A percentile compares a stretch with the other conserved stretches of the same genome.
Evolutionary conservation across 345 rosid species (phyloP).

Genomic region (Orychophragmus violaceus): DNA sequence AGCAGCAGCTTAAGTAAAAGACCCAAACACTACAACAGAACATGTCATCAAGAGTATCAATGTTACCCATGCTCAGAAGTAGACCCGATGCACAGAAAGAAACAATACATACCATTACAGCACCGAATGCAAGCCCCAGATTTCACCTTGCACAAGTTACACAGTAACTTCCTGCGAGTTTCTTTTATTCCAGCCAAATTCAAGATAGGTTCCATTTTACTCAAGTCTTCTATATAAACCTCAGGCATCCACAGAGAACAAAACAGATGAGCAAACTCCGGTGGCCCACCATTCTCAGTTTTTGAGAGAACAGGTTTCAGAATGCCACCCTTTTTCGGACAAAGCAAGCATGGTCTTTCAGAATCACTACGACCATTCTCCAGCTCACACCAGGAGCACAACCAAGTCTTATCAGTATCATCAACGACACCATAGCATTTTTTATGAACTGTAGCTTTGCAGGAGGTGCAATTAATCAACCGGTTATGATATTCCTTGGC

Average conservation of each 20-base stretch:
- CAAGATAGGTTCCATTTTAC: conserved; percentile 72
- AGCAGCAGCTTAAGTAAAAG: conserved; percentile 5
- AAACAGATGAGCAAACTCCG: conserved; percentile 79
- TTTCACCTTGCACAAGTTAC: conserved; percentile 89
- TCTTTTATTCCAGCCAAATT: conserved; percentile 59
- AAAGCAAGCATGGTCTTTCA: conserved; percentile 60
- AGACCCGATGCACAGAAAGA: conserved; percentile 21
- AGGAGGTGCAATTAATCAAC: conserved; percentile 64
- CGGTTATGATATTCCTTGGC: conserved; percentile 32
- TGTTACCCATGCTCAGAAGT: conserved; percentile 15
- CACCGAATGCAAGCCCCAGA: conserved; percentile 83
- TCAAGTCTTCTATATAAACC: conserved; percentile 58
- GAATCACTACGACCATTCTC: conserved; percentile 33
- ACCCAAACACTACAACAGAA: too few relatives aligned
- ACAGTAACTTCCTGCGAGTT: conserved; percentile 56
- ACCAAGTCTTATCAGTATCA: conserved; percentile 50
- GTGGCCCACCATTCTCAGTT: conserved; percentile 27
- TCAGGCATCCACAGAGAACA: conserved; percentile 92
- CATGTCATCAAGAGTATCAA: neutral
- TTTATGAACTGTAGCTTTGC: conserved; percentile 69
- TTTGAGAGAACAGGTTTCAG: conserved; percentile 53
- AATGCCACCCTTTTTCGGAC: conserved; percentile 79
- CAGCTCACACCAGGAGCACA: conserved; percentile 81
- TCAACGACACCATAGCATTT: conserved; percentile 79
- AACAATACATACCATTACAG: conserved; percentile 87